Base-by-base conservation (phyloP, 169 alveolate genomes). In the Plasmodium gonderi region DNA sequence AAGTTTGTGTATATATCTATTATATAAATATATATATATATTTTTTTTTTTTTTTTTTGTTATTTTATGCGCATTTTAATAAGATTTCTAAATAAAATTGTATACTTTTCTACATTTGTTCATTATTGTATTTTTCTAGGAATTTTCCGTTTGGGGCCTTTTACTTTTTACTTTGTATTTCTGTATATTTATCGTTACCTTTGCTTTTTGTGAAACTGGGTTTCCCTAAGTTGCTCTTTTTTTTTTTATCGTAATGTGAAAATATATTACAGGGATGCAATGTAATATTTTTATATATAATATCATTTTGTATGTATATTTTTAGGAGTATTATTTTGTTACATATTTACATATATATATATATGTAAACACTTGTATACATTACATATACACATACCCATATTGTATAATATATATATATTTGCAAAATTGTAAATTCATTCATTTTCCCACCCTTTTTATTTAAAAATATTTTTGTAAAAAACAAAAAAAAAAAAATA, bases 381-480 rank as follows among this genome's bases (percentile, higher is more conserved):
- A n/a, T 17, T 54, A 54, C 23, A 12, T 31, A n/a, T 54, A 17
- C 23, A 0, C 69, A 12, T 54, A 60, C 72, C 72, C 72, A 54
- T 54, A 17, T 20, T 54, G 69, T 12, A 54, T n/a, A 54, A 54
- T 33, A 77, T 45, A 38, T 36, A 20, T 54, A 54, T 78, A 79
- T 49, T 79, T 40, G 67, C 31, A 80, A 80, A 80, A 80, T 64
- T 80, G 68, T 47, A 60, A 60, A 76, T 40, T 47, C 80, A 80
- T 4, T 60, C 60, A 20, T 42, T 64, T 40, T 64, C 49, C 51
- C 44, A 11, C 17, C 47, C 29, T 68, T 38, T 40, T 65, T 45
- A 69, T 69, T 80, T 20, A 17, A 65, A 51, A 79, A 49, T 51
- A 79, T 49, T 40, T 80, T 60, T 60, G 38, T 23, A 54, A 54